Evolutionary conservation across 352 stramenopile genomes (phyloP).

Genomic region (Globisporangium viniferum): DNA sequence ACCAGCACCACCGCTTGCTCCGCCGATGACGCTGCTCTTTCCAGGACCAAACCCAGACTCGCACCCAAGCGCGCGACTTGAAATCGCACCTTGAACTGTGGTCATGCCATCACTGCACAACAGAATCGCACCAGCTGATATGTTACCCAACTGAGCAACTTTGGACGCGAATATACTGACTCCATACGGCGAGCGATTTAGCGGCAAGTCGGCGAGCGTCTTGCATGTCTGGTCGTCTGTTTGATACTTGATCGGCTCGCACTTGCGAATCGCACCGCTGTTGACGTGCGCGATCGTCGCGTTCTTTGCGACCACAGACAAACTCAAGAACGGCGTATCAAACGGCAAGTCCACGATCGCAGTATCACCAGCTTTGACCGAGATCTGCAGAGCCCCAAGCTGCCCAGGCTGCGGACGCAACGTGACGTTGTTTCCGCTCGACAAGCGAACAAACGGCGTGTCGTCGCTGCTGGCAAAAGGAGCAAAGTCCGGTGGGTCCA

Average conservation of each 20-base stretch:
- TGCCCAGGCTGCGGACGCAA: conserved; percentile 45
- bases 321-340: conserved; percentile 44
- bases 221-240: conserved; percentile 35
- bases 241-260: conserved; percentile 40
- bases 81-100: conserved; percentile 35
- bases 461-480: background rate
- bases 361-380: conserved; percentile 30
- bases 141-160: conserved; percentile 36
- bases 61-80: conserved; percentile 44
- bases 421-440: conserved; percentile 37
- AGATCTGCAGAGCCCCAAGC: conserved; percentile 35
- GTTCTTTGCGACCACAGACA: conserved; percentile 45
- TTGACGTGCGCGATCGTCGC: conserved; percentile 41
- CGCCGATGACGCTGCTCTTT: conserved; percentile 42
- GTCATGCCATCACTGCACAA: conserved; percentile 47
- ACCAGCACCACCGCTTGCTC: conserved; percentile 63
- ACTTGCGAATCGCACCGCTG: conserved; percentile 42
- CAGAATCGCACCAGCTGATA: conserved; percentile 56
- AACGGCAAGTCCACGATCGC: conserved; percentile 53
- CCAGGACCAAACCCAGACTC: conserved; percentile 46
- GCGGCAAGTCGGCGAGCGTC: conserved; percentile 17
- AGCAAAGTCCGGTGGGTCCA: conserved; percentile 8
- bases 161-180: conserved; percentile 47
- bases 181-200: conserved; percentile 27
- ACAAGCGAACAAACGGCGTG: conserved; percentile 23